Evolutionary conservation across 2,329 filamentous ascomycete genomes (phyloP), one percentile per base, ranked within the genome.

Genomic region (Monilinia laxa): DNA sequence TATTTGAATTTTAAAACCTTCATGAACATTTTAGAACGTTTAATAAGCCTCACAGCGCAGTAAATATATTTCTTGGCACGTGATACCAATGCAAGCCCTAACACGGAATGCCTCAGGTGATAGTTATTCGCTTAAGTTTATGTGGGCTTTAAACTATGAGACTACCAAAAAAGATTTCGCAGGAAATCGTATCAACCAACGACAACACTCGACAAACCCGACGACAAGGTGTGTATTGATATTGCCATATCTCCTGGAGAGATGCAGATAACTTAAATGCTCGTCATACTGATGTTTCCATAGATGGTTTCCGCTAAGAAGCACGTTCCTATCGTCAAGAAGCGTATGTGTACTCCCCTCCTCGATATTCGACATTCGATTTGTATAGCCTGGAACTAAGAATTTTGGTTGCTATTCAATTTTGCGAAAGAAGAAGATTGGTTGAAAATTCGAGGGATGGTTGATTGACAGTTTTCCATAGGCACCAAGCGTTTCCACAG

Each of bases 321-420:
- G 88, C 95, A 98, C 85, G 89, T 98, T 81, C 90, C 93, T 80
- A 99, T 99, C 88, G 92, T 99, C 81, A 99, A 99, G 92, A 99
- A 99, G 93, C 93, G 93, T 96, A 94, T 80, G 92, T 93, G 79
- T 75, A 64, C 54, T 55, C 49, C 54, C 38, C 40, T n/a, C 45
- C 49, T 60, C 64, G 55, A 65, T 62, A 20, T 38, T 65, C 55
- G 57, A 63, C 23, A n/a, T 60, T 25, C 49, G 38, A 66, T 20
- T 45, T 47, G 28, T 31, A 52, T 60, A 51, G 28, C 31, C 45
- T 62, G 31, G 28, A 31, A 57, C 18, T 14, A 45, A 56, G 38
- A 45, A n/a, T 35, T 42, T 18, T n/a, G 35, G 18, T 18, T 38
- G 35, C n/a, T 25, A 35, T 16, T 56, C 28, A 12, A 57, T 11